phyloP scores from a whole-genome alignment of 805 yeast species.

The Pichia cephalocereana region DNA sequence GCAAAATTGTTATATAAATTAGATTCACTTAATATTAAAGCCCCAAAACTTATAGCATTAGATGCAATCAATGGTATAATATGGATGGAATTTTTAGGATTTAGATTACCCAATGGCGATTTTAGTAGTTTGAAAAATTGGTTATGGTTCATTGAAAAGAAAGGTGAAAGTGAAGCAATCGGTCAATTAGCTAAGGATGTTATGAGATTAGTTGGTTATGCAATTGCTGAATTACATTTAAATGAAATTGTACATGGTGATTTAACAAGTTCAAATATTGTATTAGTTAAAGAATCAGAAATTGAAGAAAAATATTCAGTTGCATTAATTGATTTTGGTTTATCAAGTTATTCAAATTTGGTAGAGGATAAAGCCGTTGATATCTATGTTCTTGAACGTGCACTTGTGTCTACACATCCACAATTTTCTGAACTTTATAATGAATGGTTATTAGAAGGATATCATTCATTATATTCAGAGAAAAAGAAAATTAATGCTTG shows the following conservation, averaged over 20 bases:
- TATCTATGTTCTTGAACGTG: constrained; percentile 86
- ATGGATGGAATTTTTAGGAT: constrained; percentile 81
- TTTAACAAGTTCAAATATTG: constrained; percentile 80
- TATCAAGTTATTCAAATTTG: constrained; percentile 64
- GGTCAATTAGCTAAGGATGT: constrained; percentile 33
- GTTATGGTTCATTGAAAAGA: constrained; percentile 52
- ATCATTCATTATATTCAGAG: constrained; percentile 27
- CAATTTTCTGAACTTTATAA: constrained; percentile 54
- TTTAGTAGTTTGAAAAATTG: constrained; percentile 64
- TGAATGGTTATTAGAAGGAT: constrained; percentile 67
- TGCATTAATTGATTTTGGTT: constrained; percentile 78
- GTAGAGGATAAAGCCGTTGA: constrained; percentile 97
- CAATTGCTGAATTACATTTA: constrained; percentile 63
- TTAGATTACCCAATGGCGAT: constrained; percentile 37
- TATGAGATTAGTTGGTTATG: constrained; percentile 49
- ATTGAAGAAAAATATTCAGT: constrained; percentile 11
- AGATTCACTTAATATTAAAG: constrained; percentile 45
- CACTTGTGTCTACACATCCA: constrained; percentile 86
- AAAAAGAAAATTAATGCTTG: constrained; percentile 32
- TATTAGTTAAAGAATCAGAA: constrained; percentile 28
- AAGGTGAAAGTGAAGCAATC: constrained; percentile 11
- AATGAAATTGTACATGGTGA: constrained; percentile 89
- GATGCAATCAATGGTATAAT: constrained; percentile 73
- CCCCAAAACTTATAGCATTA: constrained; percentile 67
- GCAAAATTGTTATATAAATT: constrained; percentile 63